Evolutionary conservation across 495 filamentous ascomycete genomes (phyloP).

Genomic region (Emericellopsis terricola): DNA sequence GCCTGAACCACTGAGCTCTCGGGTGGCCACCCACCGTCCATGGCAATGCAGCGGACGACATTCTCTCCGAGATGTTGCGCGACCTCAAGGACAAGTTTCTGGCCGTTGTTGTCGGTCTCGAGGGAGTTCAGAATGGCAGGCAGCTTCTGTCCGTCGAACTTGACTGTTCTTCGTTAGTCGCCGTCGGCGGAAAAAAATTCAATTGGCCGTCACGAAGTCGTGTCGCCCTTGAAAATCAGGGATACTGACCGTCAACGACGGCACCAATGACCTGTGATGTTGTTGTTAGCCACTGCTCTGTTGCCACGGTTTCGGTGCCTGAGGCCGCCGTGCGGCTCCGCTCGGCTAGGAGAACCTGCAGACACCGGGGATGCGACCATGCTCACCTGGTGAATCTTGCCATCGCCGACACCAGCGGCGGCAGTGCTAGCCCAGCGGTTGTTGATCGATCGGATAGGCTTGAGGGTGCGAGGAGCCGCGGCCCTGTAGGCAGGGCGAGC

Average conservation of each 20-base stretch:
- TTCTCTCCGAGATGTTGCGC: constrained; percentile 98
- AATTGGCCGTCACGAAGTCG: no score
- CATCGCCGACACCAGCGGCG: constrained; percentile 38
- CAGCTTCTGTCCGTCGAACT: constrained; percentile 90
- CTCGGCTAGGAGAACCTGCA: constrained; percentile 25
- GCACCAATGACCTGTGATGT: constrained; percentile 54
- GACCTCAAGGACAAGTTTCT: constrained; percentile 95
- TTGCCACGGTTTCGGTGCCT: constrained; percentile 12
- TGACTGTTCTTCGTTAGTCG: no score
- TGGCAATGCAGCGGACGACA: constrained; percentile 98
- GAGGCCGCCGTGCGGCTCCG: constrained; percentile 32
- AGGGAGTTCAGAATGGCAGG: constrained; percentile 97
- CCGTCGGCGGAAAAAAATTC: no score
- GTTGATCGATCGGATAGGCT: constrained; percentile 38
- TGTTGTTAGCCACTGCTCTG: constrained; percentile 35
- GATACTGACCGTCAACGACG: constrained; percentile 53
- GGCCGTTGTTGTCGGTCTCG: constrained; percentile 72
- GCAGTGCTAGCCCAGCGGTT: constrained; percentile 57
- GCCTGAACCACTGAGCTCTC: background rate
- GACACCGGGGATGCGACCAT: no score
- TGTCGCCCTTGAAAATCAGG: constrained; percentile 4
- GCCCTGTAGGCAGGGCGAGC: constrained; percentile 53
- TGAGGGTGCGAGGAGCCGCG: constrained; percentile 44
- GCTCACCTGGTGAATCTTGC: constrained; percentile 72
- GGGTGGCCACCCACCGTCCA: constrained; percentile 74